A percentile compares a stretch with the other conserved stretches of the same genome.
Evolutionary conservation across 2,329 filamentous ascomycete species (phyloP).

Genomic region (Xylaria sp.): DNA sequence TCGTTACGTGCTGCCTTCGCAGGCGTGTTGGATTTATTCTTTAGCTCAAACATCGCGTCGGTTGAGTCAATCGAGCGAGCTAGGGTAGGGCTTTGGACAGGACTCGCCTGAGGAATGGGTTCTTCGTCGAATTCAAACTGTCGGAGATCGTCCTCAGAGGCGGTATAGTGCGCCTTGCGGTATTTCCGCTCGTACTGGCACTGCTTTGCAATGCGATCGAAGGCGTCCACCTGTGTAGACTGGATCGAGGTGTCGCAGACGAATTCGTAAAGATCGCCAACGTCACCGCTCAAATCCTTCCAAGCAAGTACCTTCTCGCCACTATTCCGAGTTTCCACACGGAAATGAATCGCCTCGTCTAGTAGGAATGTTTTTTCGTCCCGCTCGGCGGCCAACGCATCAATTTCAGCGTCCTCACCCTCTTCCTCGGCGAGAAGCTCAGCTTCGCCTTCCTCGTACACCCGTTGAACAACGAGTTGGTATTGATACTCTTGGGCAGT

Average conservation of each 20-base stretch:
- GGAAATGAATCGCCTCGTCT: conserved; percentile 85
- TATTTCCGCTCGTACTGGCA: conserved; percentile 98
- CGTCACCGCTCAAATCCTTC: conserved; percentile 90
- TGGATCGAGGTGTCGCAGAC: conserved; percentile 76
- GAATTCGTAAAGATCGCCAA: conserved; percentile 95
- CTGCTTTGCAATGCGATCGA: conserved; percentile 77
- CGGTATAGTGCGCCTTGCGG: conserved; percentile 69
- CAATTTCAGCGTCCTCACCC: conserved; percentile 71
- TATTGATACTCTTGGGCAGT: conserved; percentile 96
- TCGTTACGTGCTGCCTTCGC: conserved; percentile 32
- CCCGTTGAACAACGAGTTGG: conserved; percentile 90
- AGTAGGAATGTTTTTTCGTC: conserved; percentile 97
- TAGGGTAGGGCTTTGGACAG: conserved; percentile 54
- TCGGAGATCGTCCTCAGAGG: conserved; percentile 72
- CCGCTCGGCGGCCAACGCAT: conserved; percentile 70
- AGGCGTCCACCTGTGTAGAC: conserved; percentile 67
- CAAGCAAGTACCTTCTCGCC: conserved; percentile 87
- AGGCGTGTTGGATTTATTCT: conserved; percentile 42
- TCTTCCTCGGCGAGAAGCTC: conserved; percentile 87
- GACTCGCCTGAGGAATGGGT: conserved; percentile 60
- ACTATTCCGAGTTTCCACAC: conserved; percentile 72
- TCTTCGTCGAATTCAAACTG: conserved; percentile 75
- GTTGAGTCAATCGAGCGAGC: conserved; percentile 51
- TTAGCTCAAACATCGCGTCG: conserved; percentile 51
- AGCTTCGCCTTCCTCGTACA: conserved; percentile 95